Conservation (phyloP, 163 green algal genomes). For the Scenedesmus sp. region DNA sequence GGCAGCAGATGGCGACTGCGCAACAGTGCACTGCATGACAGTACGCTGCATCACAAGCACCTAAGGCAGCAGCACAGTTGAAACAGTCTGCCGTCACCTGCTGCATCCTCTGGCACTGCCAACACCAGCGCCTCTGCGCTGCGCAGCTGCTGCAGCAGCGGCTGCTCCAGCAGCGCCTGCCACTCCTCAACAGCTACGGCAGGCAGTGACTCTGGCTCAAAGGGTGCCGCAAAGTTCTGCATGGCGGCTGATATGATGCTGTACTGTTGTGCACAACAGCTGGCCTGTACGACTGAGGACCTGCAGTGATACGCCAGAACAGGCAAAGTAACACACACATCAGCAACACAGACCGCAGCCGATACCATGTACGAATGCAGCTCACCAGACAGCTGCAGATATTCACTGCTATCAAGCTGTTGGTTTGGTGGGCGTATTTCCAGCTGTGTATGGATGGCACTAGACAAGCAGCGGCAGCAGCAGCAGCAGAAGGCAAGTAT, state of each 20-base stretch:
- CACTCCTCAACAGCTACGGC: not conserved
- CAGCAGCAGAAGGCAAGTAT: too few relatives aligned
- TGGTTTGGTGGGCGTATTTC: not conserved
- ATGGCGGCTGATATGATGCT: not conserved
- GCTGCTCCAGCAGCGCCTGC: not conserved
- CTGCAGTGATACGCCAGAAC: too few relatives aligned
- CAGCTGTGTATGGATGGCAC: not conserved
- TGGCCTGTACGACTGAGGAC: too few relatives aligned
- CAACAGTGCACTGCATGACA: too few relatives aligned
- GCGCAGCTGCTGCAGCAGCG: not conserved
- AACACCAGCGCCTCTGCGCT: not conserved
- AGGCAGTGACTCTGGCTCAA: slow-evolving; percentile 17
- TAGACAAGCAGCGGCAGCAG: too few relatives aligned
- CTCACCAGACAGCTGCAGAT: too few relatives aligned
- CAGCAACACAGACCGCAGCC: too few relatives aligned
- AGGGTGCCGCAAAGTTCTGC: not conserved
- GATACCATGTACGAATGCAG: too few relatives aligned
- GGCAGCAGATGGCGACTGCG: too few relatives aligned
- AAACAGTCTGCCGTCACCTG: not conserved
- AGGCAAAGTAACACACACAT: too few relatives aligned
- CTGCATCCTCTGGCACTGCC: not conserved
- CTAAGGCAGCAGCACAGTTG: not conserved
- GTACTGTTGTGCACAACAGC: too few relatives aligned
- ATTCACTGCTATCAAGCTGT: not conserved
- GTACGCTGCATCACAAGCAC: too few relatives aligned